Evolutionary conservation across 2,329 filamentous ascomycete genomes (phyloP), one percentile per base, ranked within the genome.

Genomic region (Aspergillus fumigatus): DNA sequence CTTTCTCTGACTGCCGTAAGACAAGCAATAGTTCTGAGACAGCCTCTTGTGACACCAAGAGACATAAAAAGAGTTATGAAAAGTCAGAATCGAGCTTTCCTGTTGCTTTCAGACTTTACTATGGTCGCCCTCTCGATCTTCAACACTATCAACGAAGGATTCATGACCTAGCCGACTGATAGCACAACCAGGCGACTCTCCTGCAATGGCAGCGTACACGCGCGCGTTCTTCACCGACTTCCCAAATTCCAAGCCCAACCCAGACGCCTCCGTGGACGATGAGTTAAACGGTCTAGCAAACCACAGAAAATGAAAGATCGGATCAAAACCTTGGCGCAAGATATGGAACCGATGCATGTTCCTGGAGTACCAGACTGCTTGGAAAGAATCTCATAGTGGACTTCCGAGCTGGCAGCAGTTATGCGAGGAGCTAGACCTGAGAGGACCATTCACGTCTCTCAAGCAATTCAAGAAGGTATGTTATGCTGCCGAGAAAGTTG

Each of bases 391-490:
- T 56, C 1, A n/a, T n/a, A 48, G 56, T 14, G 48, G 53, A 3
- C 57, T 72, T 10, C 51, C 52, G 3, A 57, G 49, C 2, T 71
- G 65, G 67, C 63, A 67, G 41, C 32, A 51, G 1, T 45, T 72
- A 17, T 71, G 69, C 50, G 29, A 14, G 2, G 65, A 71, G 26
- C 27, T 73, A 2, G 60, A 58, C 0, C n/a, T 73, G 1, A 23
- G 21, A 4, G 53, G 41, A 0, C 32, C 29, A 0, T 58, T 63
- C 4, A 4, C 35, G 1, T 70, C 68, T 1, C 67, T 72, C 19
- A 64, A 4, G 2, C 26, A 68, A 48, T 73, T 70, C 56, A 66
- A 65, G 27, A 65, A 65, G 59, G 68, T 70, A 48, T 48, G 52
- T 50, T 25, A 21, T 41, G 6, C 17, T 40, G 38, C 11, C 2